Conservation (phyloP, 106 monocot genomes). For the Platanthera zijinensis region DNA sequence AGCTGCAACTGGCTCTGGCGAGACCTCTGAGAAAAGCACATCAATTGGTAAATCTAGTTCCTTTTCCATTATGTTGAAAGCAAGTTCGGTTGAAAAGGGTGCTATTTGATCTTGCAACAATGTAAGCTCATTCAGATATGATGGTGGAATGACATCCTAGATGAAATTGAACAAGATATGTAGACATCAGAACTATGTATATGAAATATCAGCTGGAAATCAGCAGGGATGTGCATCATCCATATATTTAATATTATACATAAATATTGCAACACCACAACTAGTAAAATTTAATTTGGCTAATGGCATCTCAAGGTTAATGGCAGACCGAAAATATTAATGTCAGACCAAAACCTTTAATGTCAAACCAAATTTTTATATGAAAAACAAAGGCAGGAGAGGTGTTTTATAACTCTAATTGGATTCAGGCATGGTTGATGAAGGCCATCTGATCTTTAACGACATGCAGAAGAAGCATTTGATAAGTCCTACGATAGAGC, state of each 20-base stretch:
- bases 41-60: constrained; percentile 82
- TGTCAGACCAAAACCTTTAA: too few species aligned
- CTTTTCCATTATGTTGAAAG: constrained; percentile 79
- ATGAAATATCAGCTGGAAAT: not conserved
- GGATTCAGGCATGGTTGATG: constrained; percentile 26
- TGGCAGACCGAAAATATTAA: too few species aligned
- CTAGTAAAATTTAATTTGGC: not conserved
- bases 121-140: constrained; percentile 86
- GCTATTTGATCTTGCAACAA: constrained; percentile 93
- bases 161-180: constrained; percentile 6
- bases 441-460: constrained; percentile 21
- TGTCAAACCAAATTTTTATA: too few species aligned
- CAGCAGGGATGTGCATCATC: not conserved
- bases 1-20: constrained; percentile 90
- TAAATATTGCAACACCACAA: not conserved
- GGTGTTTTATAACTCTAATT: too few species aligned
- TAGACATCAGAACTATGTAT: not conserved
- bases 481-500: constrained; percentile 23
- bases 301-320: too few species aligned
- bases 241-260: not conserved
- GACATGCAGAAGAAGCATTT: constrained; percentile 19
- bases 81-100: constrained; percentile 86
- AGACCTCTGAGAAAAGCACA: constrained; percentile 80
- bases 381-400: too few species aligned
- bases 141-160: constrained; percentile 95